These are phyloP conservation scores for Aegilops speltoides DNA, from an alignment of 176 grass and related monocot genomes.

Conservation along the genomic window DNA sequence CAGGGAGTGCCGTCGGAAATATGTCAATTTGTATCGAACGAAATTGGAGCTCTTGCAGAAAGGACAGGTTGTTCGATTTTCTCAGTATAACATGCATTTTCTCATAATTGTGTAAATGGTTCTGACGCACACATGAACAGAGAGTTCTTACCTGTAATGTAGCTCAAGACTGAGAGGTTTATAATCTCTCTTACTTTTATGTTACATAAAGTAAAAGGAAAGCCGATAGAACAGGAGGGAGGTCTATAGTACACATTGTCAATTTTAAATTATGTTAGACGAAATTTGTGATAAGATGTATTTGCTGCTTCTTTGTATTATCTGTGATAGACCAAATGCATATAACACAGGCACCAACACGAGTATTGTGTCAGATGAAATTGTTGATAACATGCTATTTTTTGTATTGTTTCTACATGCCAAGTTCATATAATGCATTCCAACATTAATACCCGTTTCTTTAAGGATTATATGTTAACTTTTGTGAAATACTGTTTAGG, in stretches of 20 bases:
- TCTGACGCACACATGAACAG: constrained; percentile 12
- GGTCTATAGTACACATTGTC: not conserved
- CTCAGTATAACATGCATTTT: constrained; percentile 1
- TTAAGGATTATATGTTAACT: constrained; percentile 12
- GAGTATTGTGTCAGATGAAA: not conserved
- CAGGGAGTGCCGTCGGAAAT: constrained; percentile 60
- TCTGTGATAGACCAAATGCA: not conserved
- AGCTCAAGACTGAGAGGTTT: constrained; percentile 12
- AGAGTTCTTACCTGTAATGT: constrained; percentile 14
- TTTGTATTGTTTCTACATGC: constrained; percentile 7
- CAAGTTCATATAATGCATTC: not conserved
- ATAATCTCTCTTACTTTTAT: not conserved
- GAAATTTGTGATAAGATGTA: not conserved
- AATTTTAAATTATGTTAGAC: not conserved
- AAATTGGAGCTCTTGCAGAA: constrained; percentile 89
- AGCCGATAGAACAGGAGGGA: not conserved
- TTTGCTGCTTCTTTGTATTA: constrained; percentile 4
- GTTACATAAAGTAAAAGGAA: constrained; percentile 7
- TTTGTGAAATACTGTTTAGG: not conserved
- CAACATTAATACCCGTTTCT: not conserved
- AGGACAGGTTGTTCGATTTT: constrained; percentile 57
- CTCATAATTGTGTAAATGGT: constrained; percentile 20
- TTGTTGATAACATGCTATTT: not conserved
- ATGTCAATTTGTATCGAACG: constrained; percentile 77
- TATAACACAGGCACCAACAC: not conserved